Evolutionary conservation across 1,284 basidiomycete genomes (phyloP).

Genomic region (Wolfiporia cocos): DNA sequence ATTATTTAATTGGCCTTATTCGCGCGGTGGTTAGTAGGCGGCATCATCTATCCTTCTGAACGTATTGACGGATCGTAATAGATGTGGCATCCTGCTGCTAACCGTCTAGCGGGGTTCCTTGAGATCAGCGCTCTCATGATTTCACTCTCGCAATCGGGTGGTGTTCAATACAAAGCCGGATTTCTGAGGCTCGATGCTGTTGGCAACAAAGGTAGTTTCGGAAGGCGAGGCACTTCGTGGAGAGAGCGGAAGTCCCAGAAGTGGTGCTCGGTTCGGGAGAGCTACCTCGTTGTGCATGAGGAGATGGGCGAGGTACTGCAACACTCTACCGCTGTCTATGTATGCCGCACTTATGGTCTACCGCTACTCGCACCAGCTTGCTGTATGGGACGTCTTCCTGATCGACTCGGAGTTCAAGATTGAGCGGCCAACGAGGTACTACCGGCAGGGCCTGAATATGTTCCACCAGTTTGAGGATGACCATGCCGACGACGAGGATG

Average conservation of each 20-base stretch:
- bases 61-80: constrained; percentile 25
- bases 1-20: constrained; percentile 87
- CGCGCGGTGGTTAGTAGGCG: constrained; percentile 70
- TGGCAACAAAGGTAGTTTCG: constrained; percentile 48
- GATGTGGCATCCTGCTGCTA: constrained; percentile 97
- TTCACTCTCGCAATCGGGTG: constrained; percentile 77
- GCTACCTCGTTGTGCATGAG: constrained; percentile 84
- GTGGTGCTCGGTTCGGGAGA: constrained; percentile 95
- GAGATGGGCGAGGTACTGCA: constrained; percentile 75
- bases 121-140: constrained; percentile 92
- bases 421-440: constrained; percentile 71
- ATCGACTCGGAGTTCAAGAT: constrained; percentile 90
- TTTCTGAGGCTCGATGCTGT: constrained; percentile 59
- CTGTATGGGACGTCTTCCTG: constrained; percentile 91
- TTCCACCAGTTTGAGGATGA: constrained; percentile 30
- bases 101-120: constrained; percentile 90
- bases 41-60: constrained; percentile 1
- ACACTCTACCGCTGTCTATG: not conserved
- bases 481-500: constrained; percentile 17
- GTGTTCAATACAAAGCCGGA: constrained; percentile 87
- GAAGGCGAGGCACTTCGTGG: constrained; percentile 63
- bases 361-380: constrained; percentile 37
- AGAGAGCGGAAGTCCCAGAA: constrained; percentile 65
- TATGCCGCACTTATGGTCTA: no score
- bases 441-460: constrained; percentile 70